phyloP scores from a whole-genome alignment of 306 rosid genomes.

The Astragalus membranaceus region DNA sequence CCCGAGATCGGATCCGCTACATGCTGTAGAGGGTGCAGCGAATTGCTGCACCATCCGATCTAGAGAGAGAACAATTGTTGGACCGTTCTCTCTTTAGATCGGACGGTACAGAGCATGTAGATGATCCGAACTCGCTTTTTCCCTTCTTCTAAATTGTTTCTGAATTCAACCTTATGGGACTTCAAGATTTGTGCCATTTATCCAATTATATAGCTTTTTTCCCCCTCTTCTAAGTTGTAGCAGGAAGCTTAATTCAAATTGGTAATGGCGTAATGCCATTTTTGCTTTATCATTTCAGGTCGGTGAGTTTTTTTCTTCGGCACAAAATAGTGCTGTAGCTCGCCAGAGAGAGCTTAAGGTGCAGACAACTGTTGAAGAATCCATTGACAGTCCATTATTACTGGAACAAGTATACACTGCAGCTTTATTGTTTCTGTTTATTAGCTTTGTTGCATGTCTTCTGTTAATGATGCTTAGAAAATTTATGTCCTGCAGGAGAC shows the following conservation, averaged over 20 bases:
- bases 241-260: neutral
- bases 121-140: too few species aligned
- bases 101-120: too few species aligned
- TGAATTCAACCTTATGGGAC: too few species aligned
- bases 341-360: constrained; percentile 49
- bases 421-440: constrained; percentile 1
- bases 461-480: constrained; percentile 8
- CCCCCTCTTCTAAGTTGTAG: neutral
- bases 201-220: neutral
- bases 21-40: too few species aligned
- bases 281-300: constrained; percentile 38
- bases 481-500: constrained; percentile 44
- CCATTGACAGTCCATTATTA: constrained; percentile 74
- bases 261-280: neutral
- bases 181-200: neutral
- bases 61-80: too few species aligned
- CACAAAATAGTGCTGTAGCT: constrained; percentile 50
- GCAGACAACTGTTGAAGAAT: constrained; percentile 40
- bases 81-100: too few species aligned
- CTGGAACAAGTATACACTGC: constrained; percentile 44
- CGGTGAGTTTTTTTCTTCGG: constrained; percentile 63
- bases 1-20: too few species aligned
- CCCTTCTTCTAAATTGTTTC: too few species aligned
- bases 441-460: neutral
- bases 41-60: too few species aligned